Percentiles rank a stretch among this genome's conserved stretches.
Conservation (phyloP, 495 filamentous ascomycete genomes). For the Lepraria neglecta region DNA sequence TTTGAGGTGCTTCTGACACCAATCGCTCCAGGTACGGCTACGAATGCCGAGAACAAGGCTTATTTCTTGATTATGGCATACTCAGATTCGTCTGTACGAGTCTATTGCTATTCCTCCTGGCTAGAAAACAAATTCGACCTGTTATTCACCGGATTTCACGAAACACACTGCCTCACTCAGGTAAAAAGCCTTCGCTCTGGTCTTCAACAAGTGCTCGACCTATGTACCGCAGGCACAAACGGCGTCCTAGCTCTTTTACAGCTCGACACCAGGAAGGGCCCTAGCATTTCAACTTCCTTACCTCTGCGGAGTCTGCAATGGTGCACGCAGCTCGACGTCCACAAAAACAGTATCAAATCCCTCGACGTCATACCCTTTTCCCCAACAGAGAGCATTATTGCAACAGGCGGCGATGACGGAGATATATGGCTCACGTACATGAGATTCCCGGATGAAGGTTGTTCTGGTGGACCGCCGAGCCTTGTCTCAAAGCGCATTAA, state of each 20-base stretch:
- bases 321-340: conserved; percentile 38
- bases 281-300: background rate
- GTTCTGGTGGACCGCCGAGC: too few relatives aligned
- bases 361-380: conserved; percentile 37
- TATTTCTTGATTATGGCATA: conserved; percentile 57
- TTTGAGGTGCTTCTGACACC: conserved; percentile 54
- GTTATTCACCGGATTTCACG: conserved; percentile 56
- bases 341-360: conserved; percentile 70
- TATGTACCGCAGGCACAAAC: conserved; percentile 59
- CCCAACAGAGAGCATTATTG: conserved; percentile 41
- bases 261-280: conserved; percentile 22
- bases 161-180: conserved; percentile 74
- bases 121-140: conserved; percentile 39
- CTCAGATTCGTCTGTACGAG: conserved; percentile 70
- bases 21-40: conserved; percentile 10
- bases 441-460: conserved; percentile 30
- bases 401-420: conserved; percentile 84
- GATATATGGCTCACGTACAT: conserved; percentile 52
- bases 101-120: conserved; percentile 52
- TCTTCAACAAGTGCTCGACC: conserved; percentile 17
- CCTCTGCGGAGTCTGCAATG: conserved; percentile 16
- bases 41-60: conserved; percentile 22
- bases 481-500: too few relatives aligned
- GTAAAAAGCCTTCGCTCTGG: conserved; percentile 42
- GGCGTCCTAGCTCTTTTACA: conserved; percentile 54